Evolutionary conservation across 805 yeast species (phyloP), one percentile per base, ranked within the genome.

Genomic region (Komagataella ulmi): DNA sequence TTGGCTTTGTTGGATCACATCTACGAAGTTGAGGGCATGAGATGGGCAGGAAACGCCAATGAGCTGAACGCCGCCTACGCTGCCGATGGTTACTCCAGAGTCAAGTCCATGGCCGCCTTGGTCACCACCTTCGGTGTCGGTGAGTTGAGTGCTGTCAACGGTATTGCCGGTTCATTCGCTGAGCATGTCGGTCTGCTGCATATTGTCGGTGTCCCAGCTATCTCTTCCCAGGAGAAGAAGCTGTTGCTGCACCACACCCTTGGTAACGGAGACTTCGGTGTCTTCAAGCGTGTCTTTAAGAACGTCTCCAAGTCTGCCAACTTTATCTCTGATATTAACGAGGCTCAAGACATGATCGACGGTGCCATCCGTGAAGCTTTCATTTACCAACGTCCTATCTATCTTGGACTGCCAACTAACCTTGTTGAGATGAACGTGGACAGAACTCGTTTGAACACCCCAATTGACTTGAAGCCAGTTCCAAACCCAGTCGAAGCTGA

Each of bases 111-210:
- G 64, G 77, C 85, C 55, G 83, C 85, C 59, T 58, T 87, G 50
- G 74, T 86, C 61, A 87, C 95, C 65, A 87, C 96, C 50, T 87
- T 87, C 65, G 96, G 96, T 69, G 96, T 87, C 52, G 96, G 96
- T 66, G 96, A 86, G 68, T 75, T 86, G 62, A 77, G 85, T 24
- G 91, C 95, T 10, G 72, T 86, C 60, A 86, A 86, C 67, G 95
- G 93, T 60, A 76, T 88, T 63, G 95, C 90, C 47, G 96, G 96
- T 60, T 74, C 93, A 50, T 87, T 80, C 69, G 90, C 95, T 56
- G 95, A 88, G 69, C 95, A 87, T 69, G 90, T 88, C 56, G 93
- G 93, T 60, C 67, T 86, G 58, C 70, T 87, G 57, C 95, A 87
- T 70, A 77, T 87, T 59, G 95, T 87, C 47, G 96, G 96, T 65